Conservation (phyloP, 2,329 filamentous ascomycete genomes). For the Aschersonia sp. region DNA sequence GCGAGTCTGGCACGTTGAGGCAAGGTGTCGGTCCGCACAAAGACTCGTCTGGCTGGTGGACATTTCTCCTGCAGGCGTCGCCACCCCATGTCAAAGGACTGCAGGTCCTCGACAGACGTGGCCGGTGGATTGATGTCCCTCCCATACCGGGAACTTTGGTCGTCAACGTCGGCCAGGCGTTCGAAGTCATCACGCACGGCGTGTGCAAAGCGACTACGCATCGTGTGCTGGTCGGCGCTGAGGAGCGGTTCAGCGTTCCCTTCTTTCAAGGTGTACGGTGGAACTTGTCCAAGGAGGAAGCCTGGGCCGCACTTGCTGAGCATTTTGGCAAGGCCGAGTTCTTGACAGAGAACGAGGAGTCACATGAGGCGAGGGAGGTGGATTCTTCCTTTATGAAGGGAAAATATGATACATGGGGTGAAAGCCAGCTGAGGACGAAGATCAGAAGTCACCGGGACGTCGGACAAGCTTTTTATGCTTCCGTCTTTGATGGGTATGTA, state of each 20-base stretch:
- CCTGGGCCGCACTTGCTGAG: neutral
- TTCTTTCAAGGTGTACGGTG: constrained; percentile 25
- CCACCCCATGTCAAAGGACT: constrained; percentile 30
- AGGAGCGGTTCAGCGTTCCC: constrained; percentile 26
- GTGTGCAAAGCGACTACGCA: constrained; percentile 38
- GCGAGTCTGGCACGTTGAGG: neutral
- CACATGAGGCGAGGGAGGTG: constrained; percentile 21
- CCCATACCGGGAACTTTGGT: constrained; percentile 34
- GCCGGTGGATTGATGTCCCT: constrained; percentile 34
- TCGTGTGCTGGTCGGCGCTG: constrained; percentile 19
- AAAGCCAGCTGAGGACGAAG: constrained; percentile 38
- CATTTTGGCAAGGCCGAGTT: neutral
- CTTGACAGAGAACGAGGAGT: neutral
- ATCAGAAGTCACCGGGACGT: constrained; percentile 35
- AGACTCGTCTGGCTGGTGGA: constrained; percentile 46
- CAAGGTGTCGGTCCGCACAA: constrained; percentile 50
- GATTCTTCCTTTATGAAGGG: constrained; percentile 33
- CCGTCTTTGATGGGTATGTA: constrained; percentile 25
- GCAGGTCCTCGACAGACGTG: constrained; percentile 32
- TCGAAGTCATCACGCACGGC: constrained; percentile 41
- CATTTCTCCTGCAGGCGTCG: constrained; percentile 43
- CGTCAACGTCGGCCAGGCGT: constrained; percentile 43
- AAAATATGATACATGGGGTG: constrained; percentile 38
- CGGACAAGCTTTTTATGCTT: constrained; percentile 28
- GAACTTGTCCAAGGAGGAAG: neutral